phyloP scores from a whole-genome alignment of 1,284 basidiomycete species.

The Cutaneotrichosporon spelunceum region DNA sequence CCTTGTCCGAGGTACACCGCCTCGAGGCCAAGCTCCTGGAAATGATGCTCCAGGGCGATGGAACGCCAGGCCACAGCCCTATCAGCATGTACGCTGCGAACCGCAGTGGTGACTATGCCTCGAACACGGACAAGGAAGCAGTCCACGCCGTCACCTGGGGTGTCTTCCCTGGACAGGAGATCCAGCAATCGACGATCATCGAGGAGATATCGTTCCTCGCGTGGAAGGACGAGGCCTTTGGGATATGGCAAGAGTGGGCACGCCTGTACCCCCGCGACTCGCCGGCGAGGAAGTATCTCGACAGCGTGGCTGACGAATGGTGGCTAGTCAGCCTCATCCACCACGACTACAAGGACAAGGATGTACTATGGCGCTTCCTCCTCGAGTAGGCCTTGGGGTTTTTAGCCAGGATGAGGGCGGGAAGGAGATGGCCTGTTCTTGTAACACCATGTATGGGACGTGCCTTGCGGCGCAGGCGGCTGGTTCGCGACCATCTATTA shows the following conservation, averaged over 20 bases:
- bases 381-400: slow-evolving; percentile 48
- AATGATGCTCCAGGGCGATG: slow-evolving; percentile 25
- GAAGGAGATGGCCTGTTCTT: not conserved
- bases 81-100: slow-evolving; percentile 80
- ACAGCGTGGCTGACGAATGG: slow-evolving; percentile 65
- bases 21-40: slow-evolving; percentile 57
- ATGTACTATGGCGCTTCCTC: slow-evolving; percentile 84
- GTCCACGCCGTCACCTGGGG: slow-evolving; percentile 99
- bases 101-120: slow-evolving; percentile 79
- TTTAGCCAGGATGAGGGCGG: not conserved
- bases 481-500: no score
- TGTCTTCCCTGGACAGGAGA: slow-evolving; percentile 97
- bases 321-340: slow-evolving; percentile 95
- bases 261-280: slow-evolving; percentile 76
- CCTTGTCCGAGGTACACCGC: slow-evolving; percentile 61
- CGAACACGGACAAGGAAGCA: slow-evolving; percentile 86
- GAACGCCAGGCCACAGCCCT: slow-evolving; percentile 58
- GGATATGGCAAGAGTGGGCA: slow-evolving; percentile 94
- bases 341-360: slow-evolving; percentile 81
- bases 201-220: slow-evolving; percentile 96
- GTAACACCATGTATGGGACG: no score
- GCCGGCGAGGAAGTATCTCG: slow-evolving; percentile 67
- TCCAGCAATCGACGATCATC: slow-evolving; percentile 96
- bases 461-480: no score
- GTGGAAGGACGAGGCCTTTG: slow-evolving; percentile 98